Evolutionary conservation across 192 early-diverging fungal genomes (phyloP).

Genomic region (Coemansia sp.): DNA sequence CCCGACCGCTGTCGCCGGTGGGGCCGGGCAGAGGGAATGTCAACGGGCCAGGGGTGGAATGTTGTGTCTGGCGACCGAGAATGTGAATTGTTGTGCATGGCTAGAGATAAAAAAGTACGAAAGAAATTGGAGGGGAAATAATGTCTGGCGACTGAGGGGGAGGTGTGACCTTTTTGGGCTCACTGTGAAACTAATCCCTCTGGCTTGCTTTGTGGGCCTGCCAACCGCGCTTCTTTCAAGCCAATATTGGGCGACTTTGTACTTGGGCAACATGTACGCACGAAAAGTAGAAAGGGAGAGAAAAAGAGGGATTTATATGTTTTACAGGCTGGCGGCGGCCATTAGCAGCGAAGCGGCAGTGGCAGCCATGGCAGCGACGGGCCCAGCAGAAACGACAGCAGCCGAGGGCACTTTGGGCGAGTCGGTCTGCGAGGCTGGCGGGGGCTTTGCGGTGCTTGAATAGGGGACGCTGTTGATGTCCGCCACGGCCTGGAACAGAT

Average conservation of each 20-base stretch:
- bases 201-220: too few relatives aligned
- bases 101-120: neutral
- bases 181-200: too few relatives aligned
- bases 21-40: neutral
- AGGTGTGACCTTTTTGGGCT: neutral
- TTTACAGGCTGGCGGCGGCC: neutral
- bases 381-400: neutral
- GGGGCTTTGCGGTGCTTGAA: neutral
- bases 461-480: conserved; percentile 53
- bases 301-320: neutral
- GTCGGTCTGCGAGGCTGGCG: neutral
- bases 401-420: neutral
- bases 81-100: neutral
- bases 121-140: neutral
- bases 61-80: neutral
- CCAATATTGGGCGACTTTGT: too few relatives aligned
- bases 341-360: conserved; percentile 3
- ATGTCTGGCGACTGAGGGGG: neutral
- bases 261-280: neutral
- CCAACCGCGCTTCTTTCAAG: too few relatives aligned
- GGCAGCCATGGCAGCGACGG: neutral
- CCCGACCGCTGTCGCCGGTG: neutral
- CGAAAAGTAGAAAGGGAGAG: neutral
- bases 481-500: conserved; percentile 51
- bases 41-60: neutral